Evolutionary conservation across 2,329 filamentous ascomycete genomes (phyloP).

Genomic region (Knoxdaviesia proteae): DNA sequence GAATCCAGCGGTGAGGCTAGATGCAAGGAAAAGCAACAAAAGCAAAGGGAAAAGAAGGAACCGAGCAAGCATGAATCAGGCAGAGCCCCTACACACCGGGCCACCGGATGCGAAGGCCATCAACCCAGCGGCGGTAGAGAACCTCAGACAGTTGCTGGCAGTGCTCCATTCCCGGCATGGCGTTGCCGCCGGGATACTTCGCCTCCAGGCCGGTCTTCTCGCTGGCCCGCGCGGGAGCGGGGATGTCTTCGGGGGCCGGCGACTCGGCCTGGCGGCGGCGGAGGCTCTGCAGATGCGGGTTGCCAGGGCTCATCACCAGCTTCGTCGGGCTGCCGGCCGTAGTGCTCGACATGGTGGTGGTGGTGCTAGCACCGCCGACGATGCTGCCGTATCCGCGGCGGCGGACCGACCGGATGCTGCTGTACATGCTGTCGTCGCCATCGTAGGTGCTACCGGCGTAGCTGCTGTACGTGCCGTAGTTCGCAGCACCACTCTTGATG

Average conservation of each 20-base stretch:
- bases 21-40: neutral
- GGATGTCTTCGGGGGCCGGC: constrained; percentile 3
- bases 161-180: constrained; percentile 68
- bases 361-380: neutral
- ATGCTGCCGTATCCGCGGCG: constrained; percentile 6
- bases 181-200: constrained; percentile 32
- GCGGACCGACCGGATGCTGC: constrained; percentile 2
- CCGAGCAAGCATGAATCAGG: neutral
- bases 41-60: neutral
- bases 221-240: constrained; percentile 10
- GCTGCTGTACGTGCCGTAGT: neutral
- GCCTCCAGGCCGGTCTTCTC: constrained; percentile 27
- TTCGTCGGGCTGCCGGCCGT: constrained; percentile 28
- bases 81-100: constrained; percentile 15
- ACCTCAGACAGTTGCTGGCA: constrained; percentile 76
- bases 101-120: constrained; percentile 59
- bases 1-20: neutral
- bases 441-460: constrained; percentile 3
- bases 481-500: constrained; percentile 21
- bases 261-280: constrained; percentile 38
- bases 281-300: constrained; percentile 68
- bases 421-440: constrained; percentile 2
- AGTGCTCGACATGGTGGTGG: constrained; percentile 14
- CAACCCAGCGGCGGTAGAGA: constrained; percentile 76
- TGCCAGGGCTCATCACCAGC: constrained; percentile 58